Base-by-base conservation (phyloP, 306 rosid species). In the Quercus bicolor region DNA sequence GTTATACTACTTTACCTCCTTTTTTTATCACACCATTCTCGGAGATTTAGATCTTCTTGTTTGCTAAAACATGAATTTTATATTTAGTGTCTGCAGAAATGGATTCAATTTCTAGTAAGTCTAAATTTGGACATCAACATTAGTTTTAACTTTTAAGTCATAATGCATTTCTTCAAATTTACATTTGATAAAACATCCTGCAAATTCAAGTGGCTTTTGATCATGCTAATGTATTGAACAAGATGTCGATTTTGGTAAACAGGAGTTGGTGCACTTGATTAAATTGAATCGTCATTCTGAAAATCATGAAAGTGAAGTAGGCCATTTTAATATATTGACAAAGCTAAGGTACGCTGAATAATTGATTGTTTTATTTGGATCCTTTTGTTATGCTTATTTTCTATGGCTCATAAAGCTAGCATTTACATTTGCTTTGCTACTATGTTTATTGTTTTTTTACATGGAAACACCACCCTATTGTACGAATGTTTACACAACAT, bases 321-420 rank as follows among this genome's bases (percentile, higher is more conserved):
- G 77, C 78, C 84, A 90, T 76, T 90, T 95, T 65, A 84, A 92
- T 87, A 78, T 83, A 33, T 80, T 92, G 75, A 86, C 85, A 74
- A 95, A 89, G 87, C 85, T 85, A 82, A 95, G 98, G 98, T 94
- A 78, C 56, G 20, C 56, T 66, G 43, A 60, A 59, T 51, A 11
- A 16, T 77, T 77, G 19, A 11, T 43, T 54, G 24, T 28, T 20
- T 31, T 29, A 3, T 48, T 20, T 15, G 26, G 10, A 23, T 23
- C 11, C 24, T 5, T 37, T 34, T 77, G 55, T 73, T 74, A 34
- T 11, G 64, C 77, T 80, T 79, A n/a, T 79, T 83, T 72, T 80
- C 48, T 57, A 16, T 60, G 31, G n/a, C 52, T 66, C 24, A 14
- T 34, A 8, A 16, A 18, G 51, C 13, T 5, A 28, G 23, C 51